Percentiles rank a stretch among this genome's conserved stretches.
Evolutionary conservation across 2,329 filamentous ascomycete species (phyloP).

Genomic region (Trichocomaceae sp.): DNA sequence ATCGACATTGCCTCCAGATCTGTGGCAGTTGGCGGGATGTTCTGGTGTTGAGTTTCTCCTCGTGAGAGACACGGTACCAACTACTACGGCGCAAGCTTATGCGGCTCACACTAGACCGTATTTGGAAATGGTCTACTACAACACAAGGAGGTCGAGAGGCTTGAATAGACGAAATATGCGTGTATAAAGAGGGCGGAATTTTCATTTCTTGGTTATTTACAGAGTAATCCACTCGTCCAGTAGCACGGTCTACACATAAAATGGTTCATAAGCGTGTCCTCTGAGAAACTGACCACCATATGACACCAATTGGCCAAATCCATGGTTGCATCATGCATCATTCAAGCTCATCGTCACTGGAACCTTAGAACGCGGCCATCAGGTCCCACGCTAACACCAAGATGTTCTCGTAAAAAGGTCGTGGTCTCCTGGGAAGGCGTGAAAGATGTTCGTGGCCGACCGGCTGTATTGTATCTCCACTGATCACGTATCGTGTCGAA

Average conservation of each 20-base stretch:
- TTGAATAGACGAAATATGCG: too few species aligned
- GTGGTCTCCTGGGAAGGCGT: slow-evolving; percentile 30
- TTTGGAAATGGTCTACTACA: background rate
- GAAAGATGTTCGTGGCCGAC: slow-evolving; percentile 20
- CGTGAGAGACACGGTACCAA: background rate
- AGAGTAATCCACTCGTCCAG: background rate
- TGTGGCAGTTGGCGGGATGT: background rate
- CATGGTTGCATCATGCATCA: background rate
- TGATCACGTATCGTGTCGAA: slow-evolving; percentile 32
- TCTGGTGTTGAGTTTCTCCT: background rate
- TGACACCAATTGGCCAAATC: background rate
- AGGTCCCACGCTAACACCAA: slow-evolving; percentile 32
- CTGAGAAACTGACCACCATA: background rate
- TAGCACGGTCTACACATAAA: background rate
- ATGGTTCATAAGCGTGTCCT: background rate
- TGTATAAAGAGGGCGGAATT: too few species aligned
- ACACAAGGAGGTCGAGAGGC: too few species aligned
- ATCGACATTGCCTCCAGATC: background rate
- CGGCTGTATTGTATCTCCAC: slow-evolving; percentile 28
- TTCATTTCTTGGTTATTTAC: background rate
- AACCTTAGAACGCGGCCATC: slow-evolving; percentile 30
- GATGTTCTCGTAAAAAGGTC: slow-evolving; percentile 31
- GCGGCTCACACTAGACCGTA: background rate
- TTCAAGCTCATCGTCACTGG: slow-evolving; percentile 14
- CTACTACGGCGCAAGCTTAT: background rate